phyloP scores from a whole-genome alignment of 441 rosid species.

The Corymbia citriodora region DNA sequence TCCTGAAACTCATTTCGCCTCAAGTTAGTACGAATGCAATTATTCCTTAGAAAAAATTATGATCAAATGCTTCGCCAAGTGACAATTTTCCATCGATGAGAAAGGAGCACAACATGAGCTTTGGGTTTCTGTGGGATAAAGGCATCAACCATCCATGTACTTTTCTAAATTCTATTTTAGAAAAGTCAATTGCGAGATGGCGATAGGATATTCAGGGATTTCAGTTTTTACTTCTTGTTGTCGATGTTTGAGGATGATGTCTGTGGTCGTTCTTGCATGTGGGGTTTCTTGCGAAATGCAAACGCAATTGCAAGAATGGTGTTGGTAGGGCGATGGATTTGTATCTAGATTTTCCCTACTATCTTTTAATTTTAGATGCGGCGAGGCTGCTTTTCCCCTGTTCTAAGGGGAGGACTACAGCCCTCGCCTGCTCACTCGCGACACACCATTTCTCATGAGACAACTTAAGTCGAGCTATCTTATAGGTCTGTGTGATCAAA shows the following conservation, averaged over 20 bases:
- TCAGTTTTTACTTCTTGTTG: background rate
- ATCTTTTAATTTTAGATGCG: background rate
- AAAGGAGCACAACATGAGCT: background rate
- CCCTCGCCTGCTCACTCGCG: background rate
- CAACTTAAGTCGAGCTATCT: too few species aligned
- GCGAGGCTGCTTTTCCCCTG: background rate
- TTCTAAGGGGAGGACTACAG: background rate
- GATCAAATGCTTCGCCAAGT: background rate
- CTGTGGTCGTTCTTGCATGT: background rate
- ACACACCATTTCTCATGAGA: too few species aligned
- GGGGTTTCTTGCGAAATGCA: background rate
- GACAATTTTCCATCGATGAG: background rate
- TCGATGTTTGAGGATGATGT: background rate
- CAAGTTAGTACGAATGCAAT: background rate
- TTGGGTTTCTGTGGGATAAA: background rate
- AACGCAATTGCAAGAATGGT: background rate
- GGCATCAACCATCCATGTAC: background rate
- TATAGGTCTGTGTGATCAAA: too few species aligned
- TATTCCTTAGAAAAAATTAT: background rate
- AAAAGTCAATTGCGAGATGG: background rate
- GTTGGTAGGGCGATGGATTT: background rate
- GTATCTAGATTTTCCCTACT: background rate
- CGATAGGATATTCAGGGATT: background rate
- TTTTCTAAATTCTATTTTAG: background rate
- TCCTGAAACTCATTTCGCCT: background rate